These are phyloP conservation scores for Talaromyces verruculosus DNA, from an alignment of 2,329 filamentous ascomycete species.

Conservation along the genomic window DNA sequence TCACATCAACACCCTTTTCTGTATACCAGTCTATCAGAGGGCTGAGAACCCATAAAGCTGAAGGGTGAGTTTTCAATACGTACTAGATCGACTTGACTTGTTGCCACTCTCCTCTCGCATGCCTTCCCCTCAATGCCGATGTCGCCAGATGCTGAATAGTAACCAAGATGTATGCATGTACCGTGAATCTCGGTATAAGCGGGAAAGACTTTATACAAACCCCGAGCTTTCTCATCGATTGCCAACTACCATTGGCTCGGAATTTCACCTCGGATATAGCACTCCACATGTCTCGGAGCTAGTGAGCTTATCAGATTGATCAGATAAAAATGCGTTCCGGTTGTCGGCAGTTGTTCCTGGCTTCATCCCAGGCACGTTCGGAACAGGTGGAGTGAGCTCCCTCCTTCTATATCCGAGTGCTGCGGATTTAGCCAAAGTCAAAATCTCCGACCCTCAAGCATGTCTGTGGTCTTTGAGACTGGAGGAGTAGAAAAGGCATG, in stretches of 20 bases:
- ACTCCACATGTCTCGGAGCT: background rate
- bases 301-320: constrained; percentile 14
- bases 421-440: constrained; percentile 2
- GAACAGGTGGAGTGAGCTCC: background rate
- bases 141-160: background rate
- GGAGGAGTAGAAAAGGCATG: constrained; percentile 7
- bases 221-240: background rate
- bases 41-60: background rate
- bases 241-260: background rate
- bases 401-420: constrained; percentile 3
- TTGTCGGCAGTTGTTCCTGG: constrained; percentile 1
- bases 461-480: background rate
- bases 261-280: background rate
- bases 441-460: background rate
- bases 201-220: background rate
- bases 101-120: background rate
- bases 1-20: background rate
- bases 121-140: background rate
- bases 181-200: background rate
- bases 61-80: background rate
- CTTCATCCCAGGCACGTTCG: background rate
- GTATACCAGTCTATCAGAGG: background rate
- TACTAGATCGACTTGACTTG: background rate
- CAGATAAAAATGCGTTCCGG: constrained; percentile 5
- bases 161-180: background rate